Evolutionary conservation across 768 basidiomycete genomes (phyloP).

Genomic region (Tephrocybe rancida): DNA sequence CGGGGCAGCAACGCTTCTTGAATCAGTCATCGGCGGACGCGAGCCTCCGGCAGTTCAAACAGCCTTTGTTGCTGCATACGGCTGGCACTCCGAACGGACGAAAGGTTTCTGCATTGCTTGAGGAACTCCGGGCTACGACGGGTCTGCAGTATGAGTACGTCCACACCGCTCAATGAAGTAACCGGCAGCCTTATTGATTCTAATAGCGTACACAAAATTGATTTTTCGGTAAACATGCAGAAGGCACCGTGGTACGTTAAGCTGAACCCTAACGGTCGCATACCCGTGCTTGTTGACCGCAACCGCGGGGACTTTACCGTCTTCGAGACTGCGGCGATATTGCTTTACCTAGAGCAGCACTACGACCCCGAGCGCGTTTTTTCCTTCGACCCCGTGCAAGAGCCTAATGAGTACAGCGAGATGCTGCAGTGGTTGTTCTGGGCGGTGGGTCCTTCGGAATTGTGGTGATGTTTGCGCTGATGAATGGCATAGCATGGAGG

Average conservation of each 20-base stretch:
- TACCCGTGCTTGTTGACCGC: conserved; percentile 35
- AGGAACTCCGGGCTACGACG: conserved; percentile 52
- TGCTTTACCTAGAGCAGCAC: conserved; percentile 43
- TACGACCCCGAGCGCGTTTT: conserved; percentile 46
- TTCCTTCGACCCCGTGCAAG: conserved; percentile 33
- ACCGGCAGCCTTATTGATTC: too few species aligned
- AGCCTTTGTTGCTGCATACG: conserved; percentile 42
- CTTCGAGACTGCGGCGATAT: conserved; percentile 48
- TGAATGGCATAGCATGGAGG: conserved; percentile 17
- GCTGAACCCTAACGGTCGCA: conserved; percentile 43
- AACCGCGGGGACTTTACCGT: conserved; percentile 32
- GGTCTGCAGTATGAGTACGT: conserved; percentile 39
- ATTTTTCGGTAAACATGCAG: conserved; percentile 20
- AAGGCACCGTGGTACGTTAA: conserved; percentile 38
- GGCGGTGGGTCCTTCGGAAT: conserved; percentile 19
- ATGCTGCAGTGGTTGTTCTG: conserved; percentile 53
- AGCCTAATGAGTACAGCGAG: conserved; percentile 36
- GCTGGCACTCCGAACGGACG: conserved; percentile 57
- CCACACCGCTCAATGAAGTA: not conserved
- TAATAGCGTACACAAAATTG: conserved; percentile 19
- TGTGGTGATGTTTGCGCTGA: not conserved
- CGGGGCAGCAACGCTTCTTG: conserved; percentile 7
- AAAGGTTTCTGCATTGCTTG: conserved; percentile 56
- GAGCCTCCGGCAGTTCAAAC: not conserved
- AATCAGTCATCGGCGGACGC: conserved; percentile 14